Evolutionary conservation across 768 basidiomycete genomes (phyloP), one percentile per base, ranked within the genome.

Genomic region (Obba rivulosa): DNA sequence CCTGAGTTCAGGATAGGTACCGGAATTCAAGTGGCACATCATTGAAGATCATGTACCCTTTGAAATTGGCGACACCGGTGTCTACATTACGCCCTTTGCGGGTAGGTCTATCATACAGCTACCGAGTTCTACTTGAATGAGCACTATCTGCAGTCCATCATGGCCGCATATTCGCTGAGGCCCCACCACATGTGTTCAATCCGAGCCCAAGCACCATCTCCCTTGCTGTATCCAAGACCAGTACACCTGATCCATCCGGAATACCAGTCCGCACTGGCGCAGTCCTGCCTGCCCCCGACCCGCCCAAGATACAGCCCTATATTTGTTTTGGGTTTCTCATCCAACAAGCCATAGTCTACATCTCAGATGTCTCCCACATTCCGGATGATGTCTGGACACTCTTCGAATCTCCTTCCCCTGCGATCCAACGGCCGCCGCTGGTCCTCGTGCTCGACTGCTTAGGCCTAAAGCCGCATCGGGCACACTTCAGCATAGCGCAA

Each of bases 351-450:
- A 66, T 94, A 40, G 70, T 81, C 14, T 94, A 94, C 68, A 73
- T 95, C 50, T 85, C 86, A 22, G 93, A 96, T 63, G 87, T 85
- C 36, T 89, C 86, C 8, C 67, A 77, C 56, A 87, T 95, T 46
- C 91, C 92, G 2, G 79, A 85, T 8, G 73, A 78, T 31, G 77
- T 81, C 37, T 90, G 87, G 87, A 58, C 64, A 17, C 57, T 80
- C 43, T 66, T 83, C 44, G 54, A 62, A 28, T 55, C 51, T 13
- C 56, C n/a, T n/a, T n/a, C n/a, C n/a, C n/a, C n/a, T n/a, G n/a
- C n/a, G n/a, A n/a, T 57, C 53, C 23, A 49, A 37, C 49, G 46
- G 34, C 65, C 62, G 10, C 61, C 79, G 31, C n/a, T n/a, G n/a
- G 74, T 88, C 22, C 72, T 87, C 50, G 77, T 92, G 42, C 71